Conservation (phyloP, 208 protist species). For the Leishmania aethiopica region DNA sequence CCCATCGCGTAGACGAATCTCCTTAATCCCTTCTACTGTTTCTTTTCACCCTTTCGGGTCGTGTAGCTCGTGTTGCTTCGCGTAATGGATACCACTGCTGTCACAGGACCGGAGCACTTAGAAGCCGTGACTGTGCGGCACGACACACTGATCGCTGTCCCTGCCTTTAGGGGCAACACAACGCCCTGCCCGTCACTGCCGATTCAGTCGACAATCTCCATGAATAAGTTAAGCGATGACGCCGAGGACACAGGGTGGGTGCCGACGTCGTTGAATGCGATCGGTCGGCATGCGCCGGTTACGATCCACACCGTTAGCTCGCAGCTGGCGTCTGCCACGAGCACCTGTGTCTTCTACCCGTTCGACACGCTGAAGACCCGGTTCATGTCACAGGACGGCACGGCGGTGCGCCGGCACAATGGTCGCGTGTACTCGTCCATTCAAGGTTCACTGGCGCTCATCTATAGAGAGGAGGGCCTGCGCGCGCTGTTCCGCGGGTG, state of each 20-base stretch:
- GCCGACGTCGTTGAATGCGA: constrained; percentile 33
- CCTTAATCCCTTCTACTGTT: background rate
- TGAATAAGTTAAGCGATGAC: background rate
- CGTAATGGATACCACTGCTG: background rate
- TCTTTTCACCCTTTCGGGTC: background rate
- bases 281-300: constrained; percentile 47
- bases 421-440: constrained; percentile 55
- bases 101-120: background rate
- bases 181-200: too few relatives aligned
- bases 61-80: background rate
- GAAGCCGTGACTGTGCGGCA: background rate
- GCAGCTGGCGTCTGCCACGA: constrained; percentile 66
- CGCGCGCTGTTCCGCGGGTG: constrained; percentile 58
- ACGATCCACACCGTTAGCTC: constrained; percentile 63
- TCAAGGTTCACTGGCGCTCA: constrained; percentile 30
- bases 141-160: background rate
- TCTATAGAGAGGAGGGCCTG: constrained; percentile 51
- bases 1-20: background rate
- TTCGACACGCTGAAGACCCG: constrained; percentile 91
- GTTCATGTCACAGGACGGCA: constrained; percentile 83
- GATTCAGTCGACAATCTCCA: constrained; percentile 11
- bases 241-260: background rate
- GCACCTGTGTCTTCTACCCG: constrained; percentile 84
- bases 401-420: constrained; percentile 53
- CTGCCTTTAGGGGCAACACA: background rate